Evolutionary conservation across 768 basidiomycete species (phyloP).

Genomic region (Piloderma croceum): DNA sequence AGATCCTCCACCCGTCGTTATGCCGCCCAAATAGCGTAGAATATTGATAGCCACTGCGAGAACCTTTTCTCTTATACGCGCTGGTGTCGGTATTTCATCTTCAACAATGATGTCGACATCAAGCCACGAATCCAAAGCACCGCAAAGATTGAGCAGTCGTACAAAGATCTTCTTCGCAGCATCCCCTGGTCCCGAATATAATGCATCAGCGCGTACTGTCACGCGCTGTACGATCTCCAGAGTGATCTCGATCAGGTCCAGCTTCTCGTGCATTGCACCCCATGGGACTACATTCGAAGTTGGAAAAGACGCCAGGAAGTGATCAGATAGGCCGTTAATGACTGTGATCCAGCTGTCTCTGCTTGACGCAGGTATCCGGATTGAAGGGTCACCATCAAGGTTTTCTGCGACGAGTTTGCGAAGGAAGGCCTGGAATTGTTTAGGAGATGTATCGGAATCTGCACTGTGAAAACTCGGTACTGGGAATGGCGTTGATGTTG

Average conservation of each 20-base stretch:
- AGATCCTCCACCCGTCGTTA: constrained; percentile 23
- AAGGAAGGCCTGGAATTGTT: constrained; percentile 42
- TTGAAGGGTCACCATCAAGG: constrained; percentile 27
- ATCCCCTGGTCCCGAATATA: constrained; percentile 42
- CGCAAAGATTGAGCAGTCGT: constrained; percentile 48
- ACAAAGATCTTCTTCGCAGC: constrained; percentile 46
- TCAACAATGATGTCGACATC: constrained; percentile 37
- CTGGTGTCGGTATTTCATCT: constrained; percentile 40
- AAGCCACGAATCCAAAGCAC: constrained; percentile 55
- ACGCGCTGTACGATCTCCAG: constrained; percentile 50
- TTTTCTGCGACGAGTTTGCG: constrained; percentile 32
- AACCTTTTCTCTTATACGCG: constrained; percentile 42
- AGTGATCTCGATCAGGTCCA: constrained; percentile 47
- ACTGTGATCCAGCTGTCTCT: constrained; percentile 45
- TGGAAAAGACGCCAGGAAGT: constrained; percentile 52
- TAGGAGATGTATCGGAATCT: constrained; percentile 19
- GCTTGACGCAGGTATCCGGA: constrained; percentile 28
- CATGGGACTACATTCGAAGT: constrained; percentile 45
- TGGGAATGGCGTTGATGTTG: constrained; percentile 15
- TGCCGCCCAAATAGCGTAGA: constrained; percentile 42
- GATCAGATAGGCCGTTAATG: constrained; percentile 46
- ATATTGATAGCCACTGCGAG: constrained; percentile 39
- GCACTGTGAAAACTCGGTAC: constrained; percentile 25
- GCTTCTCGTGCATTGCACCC: constrained; percentile 51
- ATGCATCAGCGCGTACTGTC: constrained; percentile 42